Evolutionary conservation across 768 basidiomycete genomes (phyloP).

Genomic region (Suillus variegatus): DNA sequence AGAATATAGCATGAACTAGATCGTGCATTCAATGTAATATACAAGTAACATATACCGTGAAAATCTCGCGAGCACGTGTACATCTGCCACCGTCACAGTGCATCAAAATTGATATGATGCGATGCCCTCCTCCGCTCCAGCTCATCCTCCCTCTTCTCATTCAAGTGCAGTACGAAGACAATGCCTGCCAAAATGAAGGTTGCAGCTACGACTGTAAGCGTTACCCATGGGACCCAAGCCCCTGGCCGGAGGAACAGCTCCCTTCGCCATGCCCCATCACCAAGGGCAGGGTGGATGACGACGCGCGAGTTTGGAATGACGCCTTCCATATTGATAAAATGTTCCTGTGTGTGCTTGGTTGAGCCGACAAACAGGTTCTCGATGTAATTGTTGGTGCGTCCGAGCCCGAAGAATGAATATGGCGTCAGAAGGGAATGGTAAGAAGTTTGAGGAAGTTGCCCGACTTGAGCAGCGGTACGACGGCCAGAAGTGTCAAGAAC

Average conservation of each 20-base stretch:
- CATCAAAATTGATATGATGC: conserved; percentile 98
- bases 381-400: conserved; percentile 98
- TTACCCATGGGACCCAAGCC: conserved; percentile 98
- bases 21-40: conserved; percentile 7
- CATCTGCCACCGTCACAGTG: conserved; percentile 52
- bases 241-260: conserved; percentile 93
- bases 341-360: conserved; percentile 67
- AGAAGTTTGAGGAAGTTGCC: conserved; percentile 89
- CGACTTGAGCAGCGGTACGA: conserved; percentile 91
- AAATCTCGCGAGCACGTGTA: conserved; percentile 12
- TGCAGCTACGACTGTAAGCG: conserved; percentile 77
- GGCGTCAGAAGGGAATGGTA: conserved; percentile 91
- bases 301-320: conserved; percentile 97
- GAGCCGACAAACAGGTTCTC: conserved; percentile 98
- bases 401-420: conserved; percentile 95
- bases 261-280: conserved; percentile 68
- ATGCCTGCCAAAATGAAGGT: conserved; percentile 76
- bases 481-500: conserved; percentile 88
- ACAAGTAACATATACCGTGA: conserved; percentile 6
- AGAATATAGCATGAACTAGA: conserved; percentile 6
- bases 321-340: conserved; percentile 93
- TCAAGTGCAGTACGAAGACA: conserved; percentile 84
- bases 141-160: conserved; percentile 97
- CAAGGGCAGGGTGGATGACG: conserved; percentile 81
- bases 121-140: conserved; percentile 82